Evolutionary conservation across 2,329 filamentous ascomycete genomes (phyloP).

Genomic region (Bipolaris cookei): DNA sequence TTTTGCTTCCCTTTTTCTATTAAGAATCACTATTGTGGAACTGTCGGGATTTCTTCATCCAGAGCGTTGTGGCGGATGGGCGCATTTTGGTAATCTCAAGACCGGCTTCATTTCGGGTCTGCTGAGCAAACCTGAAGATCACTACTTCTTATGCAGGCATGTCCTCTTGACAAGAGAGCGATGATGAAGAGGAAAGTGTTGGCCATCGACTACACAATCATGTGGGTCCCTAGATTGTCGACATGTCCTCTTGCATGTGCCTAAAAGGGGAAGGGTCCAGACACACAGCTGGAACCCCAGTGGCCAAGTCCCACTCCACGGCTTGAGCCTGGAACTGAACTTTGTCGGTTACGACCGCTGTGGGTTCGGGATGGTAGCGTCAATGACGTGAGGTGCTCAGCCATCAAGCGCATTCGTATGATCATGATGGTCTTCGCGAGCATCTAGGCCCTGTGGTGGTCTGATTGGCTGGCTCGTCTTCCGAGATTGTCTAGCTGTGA

Average conservation of each 20-base stretch:
- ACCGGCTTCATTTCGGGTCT: not conserved
- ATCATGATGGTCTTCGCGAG: not conserved
- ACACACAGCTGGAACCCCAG: not conserved
- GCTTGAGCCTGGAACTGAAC: not conserved
- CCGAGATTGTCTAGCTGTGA: not conserved
- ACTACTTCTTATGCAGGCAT: not conserved
- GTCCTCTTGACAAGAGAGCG: not conserved
- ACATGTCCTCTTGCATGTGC: not conserved
- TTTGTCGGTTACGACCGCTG: conserved; percentile 4
- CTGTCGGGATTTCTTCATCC: not conserved
- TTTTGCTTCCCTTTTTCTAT: not conserved
- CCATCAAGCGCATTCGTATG: not conserved
- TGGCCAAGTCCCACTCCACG: not conserved
- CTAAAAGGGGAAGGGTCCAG: not conserved
- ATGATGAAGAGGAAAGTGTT: not conserved
- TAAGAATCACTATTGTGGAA: not conserved
- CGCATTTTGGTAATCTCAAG: not conserved
- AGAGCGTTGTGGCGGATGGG: not conserved
- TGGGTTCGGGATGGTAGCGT: not conserved
- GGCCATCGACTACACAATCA: not conserved
- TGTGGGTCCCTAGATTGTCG: not conserved
- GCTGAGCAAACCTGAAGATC: not conserved
- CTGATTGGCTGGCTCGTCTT: not conserved
- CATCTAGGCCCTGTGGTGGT: not conserved
- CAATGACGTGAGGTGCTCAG: conserved; percentile 7